These are phyloP conservation scores for Candida nanaspora DNA, from an alignment of 805 yeast genomes.

Conservation along the genomic window DNA sequence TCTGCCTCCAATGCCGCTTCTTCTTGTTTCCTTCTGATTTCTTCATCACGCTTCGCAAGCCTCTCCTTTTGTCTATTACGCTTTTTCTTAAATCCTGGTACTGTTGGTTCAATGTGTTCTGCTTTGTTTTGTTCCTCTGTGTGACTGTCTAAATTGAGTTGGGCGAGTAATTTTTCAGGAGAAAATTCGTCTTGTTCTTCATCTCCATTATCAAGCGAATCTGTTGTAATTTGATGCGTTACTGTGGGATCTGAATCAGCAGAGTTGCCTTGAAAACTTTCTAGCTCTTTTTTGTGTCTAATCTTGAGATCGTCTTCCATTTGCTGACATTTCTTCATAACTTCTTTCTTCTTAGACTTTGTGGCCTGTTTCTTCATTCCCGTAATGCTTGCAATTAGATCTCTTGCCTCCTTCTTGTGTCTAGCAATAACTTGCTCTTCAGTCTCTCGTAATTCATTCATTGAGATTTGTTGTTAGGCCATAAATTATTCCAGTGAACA, in stretches of 20 bases:
- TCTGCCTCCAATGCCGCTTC: conserved; percentile 72
- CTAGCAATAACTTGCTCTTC: conserved; percentile 47
- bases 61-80: conserved; percentile 84
- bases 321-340: conserved; percentile 49
- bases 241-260: too few species aligned
- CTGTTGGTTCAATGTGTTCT: conserved; percentile 4
- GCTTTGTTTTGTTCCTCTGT: conserved; percentile 15
- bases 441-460: conserved; percentile 21
- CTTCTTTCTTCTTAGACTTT: conserved; percentile 67
- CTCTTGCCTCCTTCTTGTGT: conserved; percentile 65
- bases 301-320: conserved; percentile 49
- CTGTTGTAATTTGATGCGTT: too few species aligned
- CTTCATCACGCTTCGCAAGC: conserved; percentile 68
- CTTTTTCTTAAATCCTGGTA: conserved; percentile 26
- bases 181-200: conserved; percentile 43
- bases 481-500: too few species aligned
- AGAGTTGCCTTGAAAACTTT: too few species aligned
- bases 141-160: conserved; percentile 36
- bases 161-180: conserved; percentile 63
- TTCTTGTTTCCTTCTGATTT: conserved; percentile 49
- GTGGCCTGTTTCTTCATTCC: conserved; percentile 79
- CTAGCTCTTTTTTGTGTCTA: conserved; percentile 47
- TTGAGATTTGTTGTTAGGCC: conserved; percentile 1
- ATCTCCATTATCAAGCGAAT: conserved; percentile 11
- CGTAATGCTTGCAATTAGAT: conserved; percentile 59